phyloP scores from a whole-genome alignment of 176 grass and related monocot genomes.

The Chrysopogon serrulatus region DNA sequence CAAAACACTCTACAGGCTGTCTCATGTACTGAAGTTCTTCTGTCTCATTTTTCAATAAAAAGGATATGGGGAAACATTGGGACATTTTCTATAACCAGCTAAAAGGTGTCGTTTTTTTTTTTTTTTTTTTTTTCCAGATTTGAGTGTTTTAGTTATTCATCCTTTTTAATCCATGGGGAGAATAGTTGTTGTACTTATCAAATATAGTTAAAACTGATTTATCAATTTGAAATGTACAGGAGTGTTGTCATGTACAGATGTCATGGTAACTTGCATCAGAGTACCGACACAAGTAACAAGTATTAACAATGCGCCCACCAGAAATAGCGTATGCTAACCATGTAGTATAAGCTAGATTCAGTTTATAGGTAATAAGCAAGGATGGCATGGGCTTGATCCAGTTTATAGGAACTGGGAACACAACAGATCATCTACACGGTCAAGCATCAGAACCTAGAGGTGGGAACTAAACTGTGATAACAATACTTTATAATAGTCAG shows the following conservation, averaged over 20 bases:
- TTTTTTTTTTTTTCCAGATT: neutral
- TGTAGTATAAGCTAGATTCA: neutral
- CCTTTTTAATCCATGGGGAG: neutral
- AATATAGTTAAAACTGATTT: neutral
- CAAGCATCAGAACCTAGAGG: slow-evolving; percentile 4
- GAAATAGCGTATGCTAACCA: neutral
- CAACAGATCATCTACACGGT: neutral
- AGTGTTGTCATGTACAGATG: neutral
- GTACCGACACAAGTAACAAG: neutral
- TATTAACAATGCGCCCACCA: neutral
- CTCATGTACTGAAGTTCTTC: neutral
- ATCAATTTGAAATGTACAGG: slow-evolving; percentile 4
- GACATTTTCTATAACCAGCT: neutral
- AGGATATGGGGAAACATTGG: neutral
- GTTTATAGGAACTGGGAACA: slow-evolving; percentile 6
- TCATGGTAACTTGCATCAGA: neutral
- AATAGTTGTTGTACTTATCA: neutral
- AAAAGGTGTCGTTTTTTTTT: neutral
- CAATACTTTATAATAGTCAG: neutral
- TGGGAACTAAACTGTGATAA: neutral
- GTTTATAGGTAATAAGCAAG: neutral
- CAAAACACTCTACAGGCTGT: neutral
- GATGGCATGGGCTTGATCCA: neutral
- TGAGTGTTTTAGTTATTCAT: neutral
- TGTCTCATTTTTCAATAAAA: neutral